Base-by-base conservation (phyloP, 768 basidiomycete species). In the Amanita muscaria region DNA sequence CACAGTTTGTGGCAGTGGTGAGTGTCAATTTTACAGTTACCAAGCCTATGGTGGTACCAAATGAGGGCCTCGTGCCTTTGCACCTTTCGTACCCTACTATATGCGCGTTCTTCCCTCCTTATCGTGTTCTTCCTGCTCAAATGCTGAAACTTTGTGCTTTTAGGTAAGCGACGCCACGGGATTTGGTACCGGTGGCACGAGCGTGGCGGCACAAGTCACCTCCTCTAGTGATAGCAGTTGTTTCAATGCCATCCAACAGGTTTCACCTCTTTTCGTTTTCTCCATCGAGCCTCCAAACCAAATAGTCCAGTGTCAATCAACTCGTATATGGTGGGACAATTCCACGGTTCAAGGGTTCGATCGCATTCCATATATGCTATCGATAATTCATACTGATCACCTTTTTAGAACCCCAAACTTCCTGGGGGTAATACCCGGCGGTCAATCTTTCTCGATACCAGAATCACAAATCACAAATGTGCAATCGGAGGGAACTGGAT, bases 131-230 rank as follows among this genome's bases (percentile, higher is more conserved):
- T 15, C 8, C 15, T 41, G 18, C 9, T 14, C 15, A 16, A 11
- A 16, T 16, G n/a, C 39, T n/a, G n/a, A n/a, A 23, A 11, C 38
- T 15, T 23, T 33, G 33, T 6, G 30, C 39, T 32, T 47, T 18
- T 49, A 66, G 65, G 60, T 66, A 25, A 66, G 66, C 49, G 64
- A 65, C 46, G 55, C 59, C 24, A 54, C 46, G 33, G 60, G 56
- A 3, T 87, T 87, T 55, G 86, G 80, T 5, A 66, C 77, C 0
- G 87, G 87, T 5, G 87, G 87, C 3, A 86, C 87, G 1, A 87
- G 80, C 46, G 77, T 76, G 3, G 73, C 76, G 2, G 79, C 76
- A 1, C 68, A 65, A 49, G 83, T 88, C 22, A 57, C 59, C 21
- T 37, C 54, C 8, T 80, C 75, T 1, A 61, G 60, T 34, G 75